Evolutionary conservation across 805 yeast species (phyloP).

Genomic region (Candida yuanshanica): DNA sequence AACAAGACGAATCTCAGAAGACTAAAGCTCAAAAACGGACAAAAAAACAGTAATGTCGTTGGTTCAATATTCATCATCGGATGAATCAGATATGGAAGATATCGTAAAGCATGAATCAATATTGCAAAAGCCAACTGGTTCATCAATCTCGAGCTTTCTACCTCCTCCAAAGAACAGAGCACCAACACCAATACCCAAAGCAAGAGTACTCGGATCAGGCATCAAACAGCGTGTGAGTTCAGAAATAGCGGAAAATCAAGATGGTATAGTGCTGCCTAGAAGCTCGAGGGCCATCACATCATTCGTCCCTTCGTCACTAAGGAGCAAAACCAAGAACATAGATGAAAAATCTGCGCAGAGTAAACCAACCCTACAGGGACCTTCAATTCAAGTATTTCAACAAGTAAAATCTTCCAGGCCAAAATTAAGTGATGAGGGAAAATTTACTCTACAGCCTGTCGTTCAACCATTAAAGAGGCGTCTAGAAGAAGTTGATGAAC

Average conservation of each 20-base stretch:
- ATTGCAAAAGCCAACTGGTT: not conserved
- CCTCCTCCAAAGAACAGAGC: slow-evolving; percentile 19
- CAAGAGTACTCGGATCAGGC: slow-evolving; percentile 14
- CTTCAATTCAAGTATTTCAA: slow-evolving; percentile 1
- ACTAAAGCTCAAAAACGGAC: not conserved
- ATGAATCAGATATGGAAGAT: slow-evolving; percentile 4
- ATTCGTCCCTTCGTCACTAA: slow-evolving; percentile 18
- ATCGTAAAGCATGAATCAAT: slow-evolving; percentile 25
- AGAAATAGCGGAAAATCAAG: slow-evolving; percentile 11
- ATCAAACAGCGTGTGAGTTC: slow-evolving; percentile 12
- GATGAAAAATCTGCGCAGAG: not conserved
- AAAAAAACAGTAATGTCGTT: slow-evolving; percentile 3
- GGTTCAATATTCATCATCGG: slow-evolving; percentile 9
- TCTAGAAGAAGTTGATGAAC: slow-evolving; percentile 4
- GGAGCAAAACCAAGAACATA: slow-evolving; percentile 8
- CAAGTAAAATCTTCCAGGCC: slow-evolving; percentile 1
- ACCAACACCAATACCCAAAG: slow-evolving; percentile 5
- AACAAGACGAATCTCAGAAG: too few species aligned
- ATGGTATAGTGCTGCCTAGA: slow-evolving; percentile 14
- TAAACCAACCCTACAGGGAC: not conserved
- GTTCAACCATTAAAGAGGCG: not conserved
- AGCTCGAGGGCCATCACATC: slow-evolving; percentile 14
- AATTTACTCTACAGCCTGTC: not conserved
- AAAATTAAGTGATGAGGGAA: slow-evolving; percentile 3
- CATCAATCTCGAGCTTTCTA: slow-evolving; percentile 20